phyloP scores from a whole-genome alignment of 805 yeast species.

The Ogataea pilisensis region DNA sequence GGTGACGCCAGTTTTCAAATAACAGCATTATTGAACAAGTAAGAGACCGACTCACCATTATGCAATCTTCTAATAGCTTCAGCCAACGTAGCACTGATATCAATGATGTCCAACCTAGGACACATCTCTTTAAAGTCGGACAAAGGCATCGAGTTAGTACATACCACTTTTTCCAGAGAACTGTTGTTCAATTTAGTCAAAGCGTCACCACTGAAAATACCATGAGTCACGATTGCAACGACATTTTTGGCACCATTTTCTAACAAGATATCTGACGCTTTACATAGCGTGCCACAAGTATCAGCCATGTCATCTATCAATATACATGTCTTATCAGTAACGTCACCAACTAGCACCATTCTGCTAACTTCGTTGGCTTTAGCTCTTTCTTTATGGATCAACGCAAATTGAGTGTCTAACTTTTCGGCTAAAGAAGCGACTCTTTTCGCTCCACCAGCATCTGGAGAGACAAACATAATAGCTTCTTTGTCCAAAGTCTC shows the following conservation, averaged over 20 bases:
- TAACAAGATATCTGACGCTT: slow-evolving; percentile 85
- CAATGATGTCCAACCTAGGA: slow-evolving; percentile 73
- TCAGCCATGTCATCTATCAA: slow-evolving; percentile 98
- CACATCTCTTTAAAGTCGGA: slow-evolving; percentile 55
- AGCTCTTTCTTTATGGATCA: slow-evolving; percentile 94
- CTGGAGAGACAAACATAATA: slow-evolving; percentile 88
- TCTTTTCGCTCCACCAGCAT: slow-evolving; percentile 98
- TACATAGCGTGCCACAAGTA: slow-evolving; percentile 94
- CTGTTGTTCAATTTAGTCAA: slow-evolving; percentile 65
- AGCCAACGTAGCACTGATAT: slow-evolving; percentile 81
- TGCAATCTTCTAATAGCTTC: slow-evolving; percentile 93
- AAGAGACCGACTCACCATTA: slow-evolving; percentile 93
- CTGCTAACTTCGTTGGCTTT: slow-evolving; percentile 91
- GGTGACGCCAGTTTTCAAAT: slow-evolving; percentile 2
- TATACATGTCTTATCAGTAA: slow-evolving; percentile 73
- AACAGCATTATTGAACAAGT: slow-evolving; percentile 67
- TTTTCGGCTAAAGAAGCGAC: slow-evolving; percentile 93
- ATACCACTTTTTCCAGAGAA: slow-evolving; percentile 67
- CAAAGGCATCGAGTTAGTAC: slow-evolving; percentile 92
- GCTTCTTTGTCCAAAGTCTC: slow-evolving; percentile 52
- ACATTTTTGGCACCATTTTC: slow-evolving; percentile 81
- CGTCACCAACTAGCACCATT: slow-evolving; percentile 97
- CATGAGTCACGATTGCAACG: slow-evolving; percentile 93
- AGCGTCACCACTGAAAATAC: slow-evolving; percentile 86
- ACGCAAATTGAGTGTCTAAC: slow-evolving; percentile 87